phyloP scores from a whole-genome alignment of 2,329 filamentous ascomycete species.

The Thelonectria discophora region DNA sequence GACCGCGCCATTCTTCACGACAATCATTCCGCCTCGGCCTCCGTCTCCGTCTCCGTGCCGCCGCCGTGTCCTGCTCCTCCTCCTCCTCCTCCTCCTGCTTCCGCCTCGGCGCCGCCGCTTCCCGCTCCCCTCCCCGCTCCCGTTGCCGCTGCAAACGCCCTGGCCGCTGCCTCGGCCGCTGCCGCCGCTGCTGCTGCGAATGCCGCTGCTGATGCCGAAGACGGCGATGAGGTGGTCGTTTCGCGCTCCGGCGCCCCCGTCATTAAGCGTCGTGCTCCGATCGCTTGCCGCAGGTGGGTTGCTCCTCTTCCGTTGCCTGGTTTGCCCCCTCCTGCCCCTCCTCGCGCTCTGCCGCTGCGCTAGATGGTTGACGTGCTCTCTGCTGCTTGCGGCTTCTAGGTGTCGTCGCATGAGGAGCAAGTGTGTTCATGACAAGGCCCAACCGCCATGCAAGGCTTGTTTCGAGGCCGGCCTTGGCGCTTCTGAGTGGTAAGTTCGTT shows the following conservation, averaged over 20 bases:
- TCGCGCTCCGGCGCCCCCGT: constrained; percentile 21
- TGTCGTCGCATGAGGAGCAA: constrained; percentile 67
- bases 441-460: constrained; percentile 62
- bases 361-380: not conserved
- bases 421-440: constrained; percentile 60
- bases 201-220: constrained; percentile 3
- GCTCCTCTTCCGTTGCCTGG: not conserved
- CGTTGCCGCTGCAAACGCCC: constrained; percentile 1
- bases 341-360: not conserved
- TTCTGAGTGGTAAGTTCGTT: constrained; percentile 58
- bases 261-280: constrained; percentile 60
- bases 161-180: not conserved
- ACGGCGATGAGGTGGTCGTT: constrained; percentile 20
- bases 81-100: not conserved
- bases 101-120: not conserved
- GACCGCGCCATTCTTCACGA: constrained; percentile 15
- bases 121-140: constrained; percentile 1
- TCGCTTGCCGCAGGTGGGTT: constrained; percentile 62
- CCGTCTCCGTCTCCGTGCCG: not conserved
- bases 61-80: no score
- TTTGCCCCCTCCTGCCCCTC: no score
- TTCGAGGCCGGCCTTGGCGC: constrained; percentile 57
- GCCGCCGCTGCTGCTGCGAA: not conserved
- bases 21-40: not conserved
- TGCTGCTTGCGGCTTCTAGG: constrained; percentile 42